Evolutionary conservation across 2,329 filamentous ascomycete species (phyloP), one percentile per base, ranked within the genome.

Genomic region (Penicillium sp.): DNA sequence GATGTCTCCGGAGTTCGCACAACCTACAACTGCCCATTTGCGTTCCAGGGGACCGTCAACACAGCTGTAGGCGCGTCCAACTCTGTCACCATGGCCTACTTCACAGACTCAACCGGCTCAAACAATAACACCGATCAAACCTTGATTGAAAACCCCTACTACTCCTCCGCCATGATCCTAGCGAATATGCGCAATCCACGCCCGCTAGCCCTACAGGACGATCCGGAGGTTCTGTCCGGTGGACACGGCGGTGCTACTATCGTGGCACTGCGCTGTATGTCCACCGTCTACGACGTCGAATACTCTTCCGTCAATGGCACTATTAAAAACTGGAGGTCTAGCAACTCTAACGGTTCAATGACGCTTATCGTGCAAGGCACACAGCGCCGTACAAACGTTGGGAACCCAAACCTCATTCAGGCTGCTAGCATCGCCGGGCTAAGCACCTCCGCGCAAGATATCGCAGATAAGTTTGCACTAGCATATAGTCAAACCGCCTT

Each of bases 121-220:
- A 35, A 51, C 17, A 51, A 51, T 35, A 51, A 51, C 49, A 51
- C 49, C 4, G 49, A 51, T 35, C 1, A 22, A 35, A 51, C 49
- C 49, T 33, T 33, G 28, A 22, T 51, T 19, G 49, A 8, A 28
- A 51, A 51, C 49, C 30, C 26, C 26, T 51, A 51, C 33, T 51
- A 51, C 28, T 51, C 35, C 28, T 33, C 49, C 49, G 49, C 26
- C 49, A 35, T 51, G 15, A 35, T 51, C 28, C 49, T 51, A 35
- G 49, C 49, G 28, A 51, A 51, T 51, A 51, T 51, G 49, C 49
- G 49, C 28, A 51, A 30, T 51, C 28, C 49, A 35, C 49, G 49
- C 28, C 49, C 49, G 28, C 1, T 9, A 35, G 26, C 49, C 28
- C 49, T 51, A 17, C 49, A 51, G 28, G 35, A 51, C 5, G 49